Conservation (phyloP, 495 filamentous ascomycete genomes). For the Xanthoparmelia taractica region DNA sequence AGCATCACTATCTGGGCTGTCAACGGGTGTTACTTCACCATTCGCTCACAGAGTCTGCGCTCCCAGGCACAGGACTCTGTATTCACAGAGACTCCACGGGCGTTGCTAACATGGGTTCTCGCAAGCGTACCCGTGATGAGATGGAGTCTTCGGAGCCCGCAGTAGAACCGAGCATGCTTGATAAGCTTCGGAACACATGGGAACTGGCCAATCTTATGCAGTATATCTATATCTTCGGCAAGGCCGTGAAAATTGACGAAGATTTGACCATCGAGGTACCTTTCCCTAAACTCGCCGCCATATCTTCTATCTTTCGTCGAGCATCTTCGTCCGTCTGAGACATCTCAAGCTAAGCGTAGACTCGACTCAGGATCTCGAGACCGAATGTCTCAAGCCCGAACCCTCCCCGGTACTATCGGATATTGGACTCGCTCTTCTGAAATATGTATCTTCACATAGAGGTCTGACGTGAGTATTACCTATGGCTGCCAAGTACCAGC, state of each 20-base stretch:
- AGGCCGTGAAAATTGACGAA: conserved; percentile 79
- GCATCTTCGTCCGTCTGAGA: background rate
- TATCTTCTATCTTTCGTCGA: background rate
- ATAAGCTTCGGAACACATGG: conserved; percentile 78
- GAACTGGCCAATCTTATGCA: conserved; percentile 93
- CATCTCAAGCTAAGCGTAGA: background rate
- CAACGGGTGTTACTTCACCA: background rate
- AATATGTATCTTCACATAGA: conserved; percentile 88
- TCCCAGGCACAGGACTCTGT: background rate
- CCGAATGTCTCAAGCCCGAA: conserved; percentile 71
- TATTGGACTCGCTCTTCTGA: conserved; percentile 82
- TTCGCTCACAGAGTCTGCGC: background rate
- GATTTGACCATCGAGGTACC: conserved; percentile 78
- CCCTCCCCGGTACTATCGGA: conserved; percentile 64
- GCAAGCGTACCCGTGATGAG: conserved; percentile 69
- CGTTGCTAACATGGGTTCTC: conserved; percentile 32
- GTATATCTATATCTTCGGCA: conserved; percentile 84
- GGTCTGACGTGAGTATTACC: conserved; percentile 66
- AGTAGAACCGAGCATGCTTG: conserved; percentile 44
- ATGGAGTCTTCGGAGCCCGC: conserved; percentile 45
- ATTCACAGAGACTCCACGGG: background rate
- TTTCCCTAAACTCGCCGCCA: conserved; percentile 3
- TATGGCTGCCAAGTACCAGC: background rate
- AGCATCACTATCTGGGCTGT: background rate
- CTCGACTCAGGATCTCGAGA: conserved; percentile 67